These are phyloP conservation scores for Cyclotella baltica DNA, from an alignment of 108 stramenopile species.

Conservation along the genomic window DNA sequence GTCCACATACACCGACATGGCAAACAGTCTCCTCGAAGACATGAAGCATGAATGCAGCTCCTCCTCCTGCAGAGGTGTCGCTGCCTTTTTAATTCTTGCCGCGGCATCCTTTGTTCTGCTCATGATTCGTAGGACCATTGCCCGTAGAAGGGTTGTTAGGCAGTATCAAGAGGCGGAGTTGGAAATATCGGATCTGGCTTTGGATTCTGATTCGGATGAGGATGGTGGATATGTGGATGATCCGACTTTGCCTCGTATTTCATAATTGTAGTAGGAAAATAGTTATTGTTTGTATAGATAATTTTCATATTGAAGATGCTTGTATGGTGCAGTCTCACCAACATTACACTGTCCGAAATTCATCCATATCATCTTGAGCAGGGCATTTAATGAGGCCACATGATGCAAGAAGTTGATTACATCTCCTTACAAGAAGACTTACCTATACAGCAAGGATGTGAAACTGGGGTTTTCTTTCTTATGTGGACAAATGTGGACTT, in stretches of 20 bases:
- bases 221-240: constrained; percentile 36
- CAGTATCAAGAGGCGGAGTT: constrained; percentile 55
- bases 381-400: too few relatives aligned
- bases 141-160: constrained; percentile 42
- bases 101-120: constrained; percentile 32
- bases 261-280: constrained; percentile 7
- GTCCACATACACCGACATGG: constrained; percentile 23
- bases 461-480: too few relatives aligned
- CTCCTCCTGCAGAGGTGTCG: constrained; percentile 41
- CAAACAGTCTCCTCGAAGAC: constrained; percentile 41
- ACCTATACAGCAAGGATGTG: too few relatives aligned
- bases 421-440: too few relatives aligned
- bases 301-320: not conserved
- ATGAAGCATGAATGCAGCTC: constrained; percentile 55
- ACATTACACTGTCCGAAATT: too few relatives aligned
- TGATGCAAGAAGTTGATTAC: too few relatives aligned
- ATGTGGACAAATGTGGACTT: too few relatives aligned
- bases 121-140: constrained; percentile 40
- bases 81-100: constrained; percentile 36
- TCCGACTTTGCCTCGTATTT: constrained; percentile 30
- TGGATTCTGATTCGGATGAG: constrained; percentile 46
- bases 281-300: not conserved
- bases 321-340: too few relatives aligned
- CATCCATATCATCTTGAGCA: too few relatives aligned
- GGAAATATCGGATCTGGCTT: constrained; percentile 51